Conservation (phyloP, 441 rosid species). For the Gossypium lobatum region DNA sequence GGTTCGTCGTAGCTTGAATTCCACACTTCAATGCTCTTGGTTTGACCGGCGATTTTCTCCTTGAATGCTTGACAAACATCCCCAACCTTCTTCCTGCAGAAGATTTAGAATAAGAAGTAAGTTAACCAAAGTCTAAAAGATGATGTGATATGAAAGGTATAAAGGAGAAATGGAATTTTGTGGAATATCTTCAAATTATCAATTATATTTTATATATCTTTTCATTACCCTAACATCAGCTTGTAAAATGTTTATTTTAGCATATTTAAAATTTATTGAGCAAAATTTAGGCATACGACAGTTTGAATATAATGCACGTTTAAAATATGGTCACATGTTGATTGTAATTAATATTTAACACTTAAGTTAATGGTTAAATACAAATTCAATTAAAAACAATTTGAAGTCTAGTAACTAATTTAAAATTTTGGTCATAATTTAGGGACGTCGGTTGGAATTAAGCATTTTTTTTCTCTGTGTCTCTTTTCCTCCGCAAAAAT, state of each 20-base stretch:
- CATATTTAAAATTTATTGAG: no score
- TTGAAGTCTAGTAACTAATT: not conserved
- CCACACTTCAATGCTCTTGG: slow-evolving; percentile 54
- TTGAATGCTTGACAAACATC: slow-evolving; percentile 72
- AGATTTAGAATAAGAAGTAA: not conserved
- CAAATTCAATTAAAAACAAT: no score
- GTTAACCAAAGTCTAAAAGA: not conserved
- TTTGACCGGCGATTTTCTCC: slow-evolving; percentile 48
- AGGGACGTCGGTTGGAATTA: not conserved
- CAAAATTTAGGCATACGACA: no score
- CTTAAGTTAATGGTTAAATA: no score
- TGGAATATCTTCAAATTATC: not conserved
- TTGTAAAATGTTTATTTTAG: no score
- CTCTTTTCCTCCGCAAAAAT: not conserved
- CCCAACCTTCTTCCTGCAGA: not conserved
- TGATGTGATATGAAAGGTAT: slow-evolving; percentile 7
- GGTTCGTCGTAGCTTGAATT: slow-evolving; percentile 56
- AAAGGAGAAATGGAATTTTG: slow-evolving; percentile 28
- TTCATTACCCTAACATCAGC: no score
- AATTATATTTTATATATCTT: no score
- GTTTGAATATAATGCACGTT: no score
- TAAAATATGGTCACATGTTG: not conserved
- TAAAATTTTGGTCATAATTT: not conserved
- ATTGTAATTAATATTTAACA: no score
- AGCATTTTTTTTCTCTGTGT: not conserved